phyloP scores from a whole-genome alignment of 345 rosid species.

The Gossypium arboreum region DNA sequence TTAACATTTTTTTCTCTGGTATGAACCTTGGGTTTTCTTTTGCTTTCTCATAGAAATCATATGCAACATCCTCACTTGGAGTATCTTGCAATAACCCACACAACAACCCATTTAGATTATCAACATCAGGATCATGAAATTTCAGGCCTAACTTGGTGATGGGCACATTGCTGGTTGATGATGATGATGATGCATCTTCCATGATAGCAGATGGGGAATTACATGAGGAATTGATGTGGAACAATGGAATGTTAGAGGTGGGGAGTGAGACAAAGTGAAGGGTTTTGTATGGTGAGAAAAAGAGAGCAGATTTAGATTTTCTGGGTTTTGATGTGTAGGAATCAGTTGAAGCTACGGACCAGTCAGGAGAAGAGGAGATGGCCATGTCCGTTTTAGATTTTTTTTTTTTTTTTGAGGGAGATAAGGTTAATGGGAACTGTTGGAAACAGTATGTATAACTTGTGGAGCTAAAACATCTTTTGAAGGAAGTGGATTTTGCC shows the following conservation, averaged over 20 bases:
- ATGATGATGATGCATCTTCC: slow-evolving; percentile 43
- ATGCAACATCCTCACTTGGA: slow-evolving; percentile 35
- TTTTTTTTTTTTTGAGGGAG: slow-evolving; percentile 6
- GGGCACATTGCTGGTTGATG: slow-evolving; percentile 13
- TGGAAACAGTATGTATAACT: neutral
- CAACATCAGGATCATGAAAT: slow-evolving; percentile 28
- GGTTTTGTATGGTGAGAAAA: slow-evolving; percentile 28
- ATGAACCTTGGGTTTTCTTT: slow-evolving; percentile 45
- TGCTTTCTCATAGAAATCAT: slow-evolving; percentile 56
- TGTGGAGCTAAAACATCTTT: neutral
- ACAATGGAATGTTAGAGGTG: slow-evolving; percentile 27
- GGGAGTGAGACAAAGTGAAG: slow-evolving; percentile 25
- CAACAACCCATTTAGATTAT: slow-evolving; percentile 40
- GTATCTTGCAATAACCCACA: slow-evolving; percentile 43
- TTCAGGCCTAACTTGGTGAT: slow-evolving; percentile 6
- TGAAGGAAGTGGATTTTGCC: neutral
- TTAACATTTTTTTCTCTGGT: slow-evolving; percentile 42
- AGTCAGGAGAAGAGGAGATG: slow-evolving; percentile 36
- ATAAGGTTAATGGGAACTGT: slow-evolving; percentile 1
- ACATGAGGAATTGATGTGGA: slow-evolving; percentile 33
- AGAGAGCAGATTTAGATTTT: slow-evolving; percentile 11
- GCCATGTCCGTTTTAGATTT: slow-evolving; percentile 34
- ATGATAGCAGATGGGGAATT: slow-evolving; percentile 41
- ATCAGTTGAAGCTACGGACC: slow-evolving; percentile 34
- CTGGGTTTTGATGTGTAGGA: slow-evolving; percentile 21